Evolutionary conservation across 129 eudicot genomes (phyloP), one percentile per base, ranked within the genome.

Genomic region (Chrysanthemum lavandulifolium): DNA sequence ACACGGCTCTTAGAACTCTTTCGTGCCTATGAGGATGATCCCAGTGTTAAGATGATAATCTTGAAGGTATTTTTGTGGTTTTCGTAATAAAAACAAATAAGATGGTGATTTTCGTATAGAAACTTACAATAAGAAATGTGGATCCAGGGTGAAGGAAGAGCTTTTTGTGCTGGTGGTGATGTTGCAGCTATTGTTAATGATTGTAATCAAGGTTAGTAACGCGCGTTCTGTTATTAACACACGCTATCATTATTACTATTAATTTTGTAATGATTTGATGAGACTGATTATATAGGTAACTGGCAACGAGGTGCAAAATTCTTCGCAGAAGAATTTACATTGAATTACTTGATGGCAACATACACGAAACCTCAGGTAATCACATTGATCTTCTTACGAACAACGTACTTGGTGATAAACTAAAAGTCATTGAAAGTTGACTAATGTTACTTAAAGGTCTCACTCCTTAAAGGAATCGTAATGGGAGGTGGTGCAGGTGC

Each of bases 401-500:
- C 25, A 66, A 36, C 0, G 21, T 19, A 19, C 10, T 70, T 74
- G 5, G 13, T 47, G 45, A 65, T 2, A 18, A 73, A 3, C 31
- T 18, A 11, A 48, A 23, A 23, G 25, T 23, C 25, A 23, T 19
- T 19, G 21, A 19, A 19, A 19, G 21, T 0, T 19, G 21, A 19
- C 21, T 19, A 19, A 19, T 29, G 59, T 21, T 45, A 12, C 70
- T 67, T 73, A 45, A 75, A 91, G 97, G 93, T 91, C 67, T 91
- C 97, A 31, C 78, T 91, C 56, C 96, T 91, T 56, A 77, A 82
- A 81, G 96, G 96, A 62, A 86, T 94, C 68, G 97, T 90, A 36
- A 94, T 94, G 99, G 99, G 99, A 67, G 99, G 99, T 72, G 99
- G 99, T 76, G 97, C 91, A 13, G 97, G 99, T 40, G 93, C 75